Evolutionary conservation across 345 rosid species (phyloP).

Genomic region (Aquilaria yunnanensis): DNA sequence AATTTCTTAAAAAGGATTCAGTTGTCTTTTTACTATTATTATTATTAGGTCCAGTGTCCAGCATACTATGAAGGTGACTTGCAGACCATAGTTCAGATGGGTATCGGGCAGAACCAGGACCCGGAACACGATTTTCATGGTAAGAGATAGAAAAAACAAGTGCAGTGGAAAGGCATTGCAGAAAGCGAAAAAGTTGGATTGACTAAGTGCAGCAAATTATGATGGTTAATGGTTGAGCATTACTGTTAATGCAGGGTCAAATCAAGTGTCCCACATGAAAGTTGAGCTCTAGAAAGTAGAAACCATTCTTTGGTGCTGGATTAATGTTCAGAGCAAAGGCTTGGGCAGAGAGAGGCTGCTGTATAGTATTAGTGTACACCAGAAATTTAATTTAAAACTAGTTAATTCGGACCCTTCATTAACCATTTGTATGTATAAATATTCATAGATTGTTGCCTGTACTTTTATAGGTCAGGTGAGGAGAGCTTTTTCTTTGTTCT

Average conservation of each 20-base stretch:
- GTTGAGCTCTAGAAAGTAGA: conserved; percentile 34
- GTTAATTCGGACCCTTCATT: conserved; percentile 1
- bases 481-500: too few relatives aligned
- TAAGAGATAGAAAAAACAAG: conserved; percentile 9
- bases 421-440: conserved; percentile 6
- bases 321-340: conserved; percentile 18
- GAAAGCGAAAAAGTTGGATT: too few relatives aligned
- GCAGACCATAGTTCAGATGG: conserved; percentile 75
- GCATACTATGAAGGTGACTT: conserved; percentile 64
- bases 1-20: too few relatives aligned
- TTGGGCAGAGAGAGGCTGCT: conserved; percentile 23
- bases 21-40: too few relatives aligned
- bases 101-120: conserved; percentile 42
- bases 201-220: background rate
- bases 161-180: too few relatives aligned
- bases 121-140: conserved; percentile 33
- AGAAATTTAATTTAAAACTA: conserved; percentile 30
- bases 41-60: conserved; percentile 29
- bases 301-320: conserved; percentile 29
- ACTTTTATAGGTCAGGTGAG: background rate
- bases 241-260: conserved; percentile 41
- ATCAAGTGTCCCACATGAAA: conserved; percentile 46
- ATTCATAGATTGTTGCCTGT: background rate
- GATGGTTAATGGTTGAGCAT: conserved; percentile 8
- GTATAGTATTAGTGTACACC: conserved; percentile 33